phyloP scores from a whole-genome alignment of 305 asterid species.

The Withania somnifera region DNA sequence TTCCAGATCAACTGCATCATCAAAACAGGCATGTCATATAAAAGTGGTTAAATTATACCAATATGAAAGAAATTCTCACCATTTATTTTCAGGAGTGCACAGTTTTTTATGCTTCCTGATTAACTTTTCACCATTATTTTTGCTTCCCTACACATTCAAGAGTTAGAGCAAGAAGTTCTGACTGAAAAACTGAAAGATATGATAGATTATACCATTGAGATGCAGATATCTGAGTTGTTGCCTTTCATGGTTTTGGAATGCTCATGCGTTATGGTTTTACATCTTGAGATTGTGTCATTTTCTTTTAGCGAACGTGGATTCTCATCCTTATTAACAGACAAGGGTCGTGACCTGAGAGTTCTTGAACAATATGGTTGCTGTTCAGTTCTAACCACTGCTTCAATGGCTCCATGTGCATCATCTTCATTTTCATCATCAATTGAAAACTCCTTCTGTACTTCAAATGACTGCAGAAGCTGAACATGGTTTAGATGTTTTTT shows the following conservation, averaged over 20 bases:
- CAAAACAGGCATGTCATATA: background rate
- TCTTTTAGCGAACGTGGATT: constrained; percentile 19
- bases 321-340: constrained; percentile 20
- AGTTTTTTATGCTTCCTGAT: constrained; percentile 23
- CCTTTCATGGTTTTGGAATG: constrained; percentile 22
- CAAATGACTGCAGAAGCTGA: constrained; percentile 27
- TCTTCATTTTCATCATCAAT: constrained; percentile 21
- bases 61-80: constrained; percentile 26
- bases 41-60: background rate
- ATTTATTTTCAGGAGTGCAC: constrained; percentile 24
- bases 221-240: constrained; percentile 13
- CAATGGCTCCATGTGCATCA: constrained; percentile 16
- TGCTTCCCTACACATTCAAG: constrained; percentile 15
- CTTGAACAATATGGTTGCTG: constrained; percentile 18
- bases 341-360: constrained; percentile 16
- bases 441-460: constrained; percentile 21
- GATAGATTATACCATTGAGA: constrained; percentile 17
- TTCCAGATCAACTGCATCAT: constrained; percentile 13
- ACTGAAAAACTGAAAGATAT: constrained; percentile 3
- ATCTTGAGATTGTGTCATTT: constrained; percentile 22
- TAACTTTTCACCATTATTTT: constrained; percentile 22
- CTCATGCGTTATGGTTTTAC: constrained; percentile 14
- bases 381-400: constrained; percentile 12
- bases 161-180: constrained; percentile 11
- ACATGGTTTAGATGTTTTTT: constrained; percentile 12